Conservation (phyloP, 768 basidiomycete genomes). For the Lactarius sp. region DNA sequence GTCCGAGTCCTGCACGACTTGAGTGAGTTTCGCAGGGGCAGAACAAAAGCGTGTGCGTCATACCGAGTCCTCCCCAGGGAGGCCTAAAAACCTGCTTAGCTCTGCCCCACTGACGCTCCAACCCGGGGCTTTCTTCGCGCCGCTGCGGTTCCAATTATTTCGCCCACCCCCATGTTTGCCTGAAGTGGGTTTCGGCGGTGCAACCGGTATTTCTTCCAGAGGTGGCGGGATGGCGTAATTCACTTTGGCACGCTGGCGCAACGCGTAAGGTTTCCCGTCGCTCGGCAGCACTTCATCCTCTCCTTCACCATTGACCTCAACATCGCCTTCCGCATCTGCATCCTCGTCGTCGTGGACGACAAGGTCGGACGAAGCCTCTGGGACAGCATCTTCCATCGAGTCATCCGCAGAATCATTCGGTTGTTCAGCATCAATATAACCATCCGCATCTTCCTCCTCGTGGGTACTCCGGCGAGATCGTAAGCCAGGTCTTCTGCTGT, state of each 20-base stretch:
- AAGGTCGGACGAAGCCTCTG: slow-evolving; percentile 47
- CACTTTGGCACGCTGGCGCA: slow-evolving; percentile 60
- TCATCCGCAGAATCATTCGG: slow-evolving; percentile 28
- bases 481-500: slow-evolving; percentile 20
- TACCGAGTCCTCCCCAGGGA: slow-evolving; percentile 65
- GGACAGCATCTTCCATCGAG: slow-evolving; percentile 54
- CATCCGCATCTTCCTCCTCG: slow-evolving; percentile 27
- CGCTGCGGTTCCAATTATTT: slow-evolving; percentile 33
- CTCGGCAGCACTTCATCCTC: slow-evolving; percentile 45
- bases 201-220: slow-evolving; percentile 60
- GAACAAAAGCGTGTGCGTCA: slow-evolving; percentile 14
- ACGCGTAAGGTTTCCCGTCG: slow-evolving; percentile 57
- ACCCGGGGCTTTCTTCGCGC: slow-evolving; percentile 48
- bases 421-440: slow-evolving; percentile 23
- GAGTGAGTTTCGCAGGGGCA: slow-evolving; percentile 6
- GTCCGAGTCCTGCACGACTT: slow-evolving; percentile 60
- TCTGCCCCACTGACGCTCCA: slow-evolving; percentile 81
- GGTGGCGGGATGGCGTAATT: slow-evolving; percentile 83
- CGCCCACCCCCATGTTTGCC: slow-evolving; percentile 33
- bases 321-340: slow-evolving; percentile 35
- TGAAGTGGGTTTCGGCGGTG: slow-evolving; percentile 36
- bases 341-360: slow-evolving; percentile 38
- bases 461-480: slow-evolving; percentile 22
- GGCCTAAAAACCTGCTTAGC: slow-evolving; percentile 72
- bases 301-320: slow-evolving; percentile 36